These are phyloP conservation scores for Talaromyces sp. DNA, from an alignment of 2,329 filamentous ascomycete species.

Conservation along the genomic window DNA sequence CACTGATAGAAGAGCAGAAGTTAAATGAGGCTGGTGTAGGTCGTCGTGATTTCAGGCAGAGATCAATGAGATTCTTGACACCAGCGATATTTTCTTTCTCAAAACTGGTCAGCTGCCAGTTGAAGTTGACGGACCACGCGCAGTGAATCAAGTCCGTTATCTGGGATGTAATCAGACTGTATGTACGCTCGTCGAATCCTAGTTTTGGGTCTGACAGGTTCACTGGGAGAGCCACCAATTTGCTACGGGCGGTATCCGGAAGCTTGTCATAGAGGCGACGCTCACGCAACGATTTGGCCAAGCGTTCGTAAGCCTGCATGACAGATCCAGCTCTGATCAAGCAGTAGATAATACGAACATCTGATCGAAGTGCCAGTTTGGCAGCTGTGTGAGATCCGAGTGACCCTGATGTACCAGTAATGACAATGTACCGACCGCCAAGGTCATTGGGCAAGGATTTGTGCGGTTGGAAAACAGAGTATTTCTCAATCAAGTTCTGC, in stretches of 20 bases:
- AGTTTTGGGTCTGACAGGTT: conserved; percentile 46
- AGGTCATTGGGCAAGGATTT: conserved; percentile 19
- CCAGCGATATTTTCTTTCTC: conserved; percentile 49
- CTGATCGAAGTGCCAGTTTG: conserved; percentile 31
- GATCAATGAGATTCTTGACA: conserved; percentile 40
- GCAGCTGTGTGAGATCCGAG: conserved; percentile 57
- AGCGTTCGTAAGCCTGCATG: conserved; percentile 40
- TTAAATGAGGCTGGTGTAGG: conserved; percentile 38
- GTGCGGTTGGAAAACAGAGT: conserved; percentile 32
- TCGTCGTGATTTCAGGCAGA: conserved; percentile 30
- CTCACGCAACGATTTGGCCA: conserved; percentile 40
- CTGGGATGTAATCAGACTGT: not conserved
- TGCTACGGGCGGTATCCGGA: conserved; percentile 22
- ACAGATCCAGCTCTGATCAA: conserved; percentile 48
- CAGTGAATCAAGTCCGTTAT: conserved; percentile 50
- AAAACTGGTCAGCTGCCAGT: conserved; percentile 52
- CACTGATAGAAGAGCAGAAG: conserved; percentile 50
- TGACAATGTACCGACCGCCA: conserved; percentile 32
- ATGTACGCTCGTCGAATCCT: conserved; percentile 38
- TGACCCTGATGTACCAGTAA: conserved; percentile 63
- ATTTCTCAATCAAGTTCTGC: conserved; percentile 45
- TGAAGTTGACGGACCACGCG: conserved; percentile 63
- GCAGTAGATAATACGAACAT: conserved; percentile 50
- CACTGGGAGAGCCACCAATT: conserved; percentile 46
- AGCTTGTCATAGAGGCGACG: conserved; percentile 30